Percentiles rank a stretch among this genome's conserved stretches.
Conservation (phyloP, 768 basidiomycete species). For the Mycena pura region DNA sequence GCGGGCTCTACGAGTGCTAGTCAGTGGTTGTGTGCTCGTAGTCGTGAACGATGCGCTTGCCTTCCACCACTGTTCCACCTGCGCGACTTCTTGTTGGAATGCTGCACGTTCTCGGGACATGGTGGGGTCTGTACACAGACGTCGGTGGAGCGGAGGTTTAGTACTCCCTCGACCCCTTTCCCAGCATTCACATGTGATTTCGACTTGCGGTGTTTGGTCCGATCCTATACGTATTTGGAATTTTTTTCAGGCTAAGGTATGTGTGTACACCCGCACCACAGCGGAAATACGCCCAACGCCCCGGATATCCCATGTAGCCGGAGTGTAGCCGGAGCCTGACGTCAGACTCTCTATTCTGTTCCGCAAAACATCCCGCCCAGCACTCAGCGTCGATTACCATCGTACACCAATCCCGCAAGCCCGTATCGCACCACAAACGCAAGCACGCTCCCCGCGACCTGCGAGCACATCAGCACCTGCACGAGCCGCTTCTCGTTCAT, state of each 20-base stretch:
- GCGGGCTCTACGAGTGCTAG: slow-evolving; percentile 65
- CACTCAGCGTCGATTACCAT: slow-evolving; percentile 81
- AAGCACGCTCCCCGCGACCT: slow-evolving; percentile 76
- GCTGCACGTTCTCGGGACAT: slow-evolving; percentile 73
- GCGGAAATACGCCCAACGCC: slow-evolving; percentile 2
- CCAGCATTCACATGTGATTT: slow-evolving; percentile 20
- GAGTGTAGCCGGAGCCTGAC: not conserved
- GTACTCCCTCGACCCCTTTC: no score
- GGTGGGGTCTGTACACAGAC: no score
- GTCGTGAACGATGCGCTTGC: slow-evolving; percentile 49
- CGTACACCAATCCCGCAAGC: slow-evolving; percentile 87
- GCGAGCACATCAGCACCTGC: slow-evolving; percentile 72
- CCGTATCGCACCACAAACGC: slow-evolving; percentile 93
- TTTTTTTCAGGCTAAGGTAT: no score
- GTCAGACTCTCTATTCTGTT: slow-evolving; percentile 7
- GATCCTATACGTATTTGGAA: no score
- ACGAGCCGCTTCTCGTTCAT: slow-evolving; percentile 87
- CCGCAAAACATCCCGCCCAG: slow-evolving; percentile 1
- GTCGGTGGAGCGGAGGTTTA: slow-evolving; percentile 22
- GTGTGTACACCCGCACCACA: no score
- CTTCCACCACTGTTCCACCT: slow-evolving; percentile 94
- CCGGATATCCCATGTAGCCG: not conserved
- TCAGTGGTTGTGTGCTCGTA: slow-evolving; percentile 6
- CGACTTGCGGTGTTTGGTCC: not conserved
- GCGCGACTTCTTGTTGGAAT: slow-evolving; percentile 82